Evolutionary conservation across 345 rosid species (phyloP), one percentile per base, ranked within the genome.

Genomic region (Stellera chamaejasme): DNA sequence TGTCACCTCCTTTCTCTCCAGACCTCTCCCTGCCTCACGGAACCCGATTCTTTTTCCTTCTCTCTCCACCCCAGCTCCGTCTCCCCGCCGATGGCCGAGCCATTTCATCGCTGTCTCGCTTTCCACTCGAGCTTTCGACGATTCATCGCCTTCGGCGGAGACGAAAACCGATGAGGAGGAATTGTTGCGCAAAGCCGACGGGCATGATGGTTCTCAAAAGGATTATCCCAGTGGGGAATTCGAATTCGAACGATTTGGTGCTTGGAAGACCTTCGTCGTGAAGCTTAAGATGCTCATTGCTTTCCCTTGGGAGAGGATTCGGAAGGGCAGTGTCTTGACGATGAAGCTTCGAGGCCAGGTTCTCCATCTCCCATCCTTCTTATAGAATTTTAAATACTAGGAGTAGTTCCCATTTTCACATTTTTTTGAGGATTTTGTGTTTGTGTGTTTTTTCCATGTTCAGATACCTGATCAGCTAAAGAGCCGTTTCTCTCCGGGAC

Each of bases 301-400:
- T 13, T 81, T 66, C 54, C 96, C 96, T 25, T 88, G 98, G 98
- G 78, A 83, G 54, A 88, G 98, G 44, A 82, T 92, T 61, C 82
- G 86, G 4, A 84, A 86, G 57, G 93, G 93, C 68, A 85, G 88
- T 26, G 95, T 92, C 58, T 73, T 88, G 56, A 79, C 79, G 11
- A 73, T 92, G 88, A 88, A 78, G 70, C 60, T 92, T 66, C 95
- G 98, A 5, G 98, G 98, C 81, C 93, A 92, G 96, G 98, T 92
- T 69, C 13, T 42, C 2, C 28, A 51, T 39, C 16, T 42, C 14
- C 23, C 1, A 1, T 27, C 3, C 10, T 3, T 49, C 6, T 45
- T 42, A 1, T 25, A 16, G 19, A 3, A 10, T 11, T 41, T 32
- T 13, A 19, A 19, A 3, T 25, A 19, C 1, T n/a, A n/a, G n/a